Conservation (phyloP, 345 rosid species). For the Ceriops tagal region DNA sequence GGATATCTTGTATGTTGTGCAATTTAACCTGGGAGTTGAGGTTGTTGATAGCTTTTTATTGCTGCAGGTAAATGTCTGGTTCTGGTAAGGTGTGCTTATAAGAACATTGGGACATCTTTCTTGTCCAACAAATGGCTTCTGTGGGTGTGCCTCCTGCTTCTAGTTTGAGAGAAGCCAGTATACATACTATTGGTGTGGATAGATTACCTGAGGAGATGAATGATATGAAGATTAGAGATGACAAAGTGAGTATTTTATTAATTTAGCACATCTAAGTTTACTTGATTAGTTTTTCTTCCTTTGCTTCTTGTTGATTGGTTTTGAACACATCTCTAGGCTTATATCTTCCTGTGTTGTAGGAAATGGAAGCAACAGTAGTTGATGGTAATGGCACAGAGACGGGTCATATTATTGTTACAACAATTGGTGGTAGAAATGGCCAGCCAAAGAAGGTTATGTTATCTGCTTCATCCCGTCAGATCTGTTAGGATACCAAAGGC, state of each 20-base stretch:
- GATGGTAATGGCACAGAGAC: slow-evolving; percentile 90
- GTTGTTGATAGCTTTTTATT: not conserved
- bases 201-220: slow-evolving; percentile 54
- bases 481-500: not conserved
- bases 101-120: slow-evolving; percentile 19
- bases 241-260: slow-evolving; percentile 20
- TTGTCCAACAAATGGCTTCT: slow-evolving; percentile 29
- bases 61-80: slow-evolving; percentile 36
- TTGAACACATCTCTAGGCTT: not conserved
- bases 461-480: not conserved
- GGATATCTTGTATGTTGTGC: not conserved
- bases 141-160: slow-evolving; percentile 29
- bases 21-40: not conserved
- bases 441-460: slow-evolving; percentile 82
- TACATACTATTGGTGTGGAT: slow-evolving; percentile 29
- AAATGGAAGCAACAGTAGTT: slow-evolving; percentile 85
- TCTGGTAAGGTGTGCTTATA: slow-evolving; percentile 16
- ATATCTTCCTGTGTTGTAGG: slow-evolving; percentile 38
- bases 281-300: not conserved
- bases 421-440: slow-evolving; percentile 95
- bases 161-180: slow-evolving; percentile 29
- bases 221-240: slow-evolving; percentile 66
- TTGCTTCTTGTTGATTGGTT: slow-evolving; percentile 2
- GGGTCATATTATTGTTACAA: slow-evolving; percentile 92
- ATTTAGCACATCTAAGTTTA: not conserved